phyloP scores from a whole-genome alignment of 73 alveolate genomes.

The Breviolum minutum region DNA sequence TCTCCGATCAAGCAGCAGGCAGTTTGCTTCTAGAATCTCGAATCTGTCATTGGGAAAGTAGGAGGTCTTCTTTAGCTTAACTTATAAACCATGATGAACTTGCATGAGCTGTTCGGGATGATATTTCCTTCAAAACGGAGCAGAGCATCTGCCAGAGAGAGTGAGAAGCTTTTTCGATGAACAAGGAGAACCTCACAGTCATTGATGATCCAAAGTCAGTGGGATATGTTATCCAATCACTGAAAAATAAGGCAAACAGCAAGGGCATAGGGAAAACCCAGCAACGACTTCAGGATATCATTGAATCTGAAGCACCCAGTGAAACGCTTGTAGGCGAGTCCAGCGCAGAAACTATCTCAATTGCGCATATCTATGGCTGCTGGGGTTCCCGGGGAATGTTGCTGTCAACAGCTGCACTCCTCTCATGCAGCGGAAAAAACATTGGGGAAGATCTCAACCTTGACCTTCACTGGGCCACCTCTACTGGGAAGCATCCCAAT shows the following conservation, averaged over 20 bases:
- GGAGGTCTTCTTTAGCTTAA: neutral
- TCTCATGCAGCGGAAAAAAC: no score
- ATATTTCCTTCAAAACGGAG: neutral
- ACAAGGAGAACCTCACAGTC: no score
- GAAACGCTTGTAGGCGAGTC: neutral
- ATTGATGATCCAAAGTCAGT: no score
- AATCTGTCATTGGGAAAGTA: no score
- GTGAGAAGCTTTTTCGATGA: no score
- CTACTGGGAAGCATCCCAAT: neutral
- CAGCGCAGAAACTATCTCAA: constrained; percentile 8
- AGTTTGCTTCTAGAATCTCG: neutral
- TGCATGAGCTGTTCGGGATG: neutral
- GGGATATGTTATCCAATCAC: no score
- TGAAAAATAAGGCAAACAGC: no score
- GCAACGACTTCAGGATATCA: neutral
- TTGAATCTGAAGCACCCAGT: neutral
- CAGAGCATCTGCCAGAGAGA: no score
- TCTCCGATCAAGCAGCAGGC: constrained; percentile 10
- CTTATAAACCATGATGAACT: neutral
- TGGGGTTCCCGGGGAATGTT: neutral
- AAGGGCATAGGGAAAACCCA: neutral
- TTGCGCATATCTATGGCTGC: neutral
- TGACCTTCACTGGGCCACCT: neutral
- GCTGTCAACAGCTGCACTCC: no score
- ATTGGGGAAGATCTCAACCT: no score